A percentile compares a stretch with the other conserved stretches of the same genome.
These are phyloP conservation scores for Sphagnurus paluster DNA, from an alignment of 1,284 basidiomycete species.

Conservation along the genomic window DNA sequence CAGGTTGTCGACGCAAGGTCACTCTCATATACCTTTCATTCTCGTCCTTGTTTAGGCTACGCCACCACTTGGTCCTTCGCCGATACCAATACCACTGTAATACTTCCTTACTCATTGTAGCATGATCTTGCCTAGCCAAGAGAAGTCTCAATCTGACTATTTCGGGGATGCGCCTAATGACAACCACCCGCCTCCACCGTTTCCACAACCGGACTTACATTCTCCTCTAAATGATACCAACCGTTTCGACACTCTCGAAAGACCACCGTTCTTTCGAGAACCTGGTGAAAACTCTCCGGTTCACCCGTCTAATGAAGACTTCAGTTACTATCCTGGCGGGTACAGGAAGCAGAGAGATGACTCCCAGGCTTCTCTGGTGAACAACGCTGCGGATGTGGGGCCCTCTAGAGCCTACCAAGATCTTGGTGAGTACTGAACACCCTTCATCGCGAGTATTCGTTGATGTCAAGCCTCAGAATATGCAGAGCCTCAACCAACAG, in stretches of 20 bases:
- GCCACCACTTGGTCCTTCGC: neutral
- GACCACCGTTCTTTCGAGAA: constrained; percentile 14
- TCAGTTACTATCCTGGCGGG: constrained; percentile 7
- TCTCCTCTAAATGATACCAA: neutral
- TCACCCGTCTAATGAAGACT: constrained; percentile 10
- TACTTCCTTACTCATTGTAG: neutral
- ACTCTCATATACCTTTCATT: neutral
- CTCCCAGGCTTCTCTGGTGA: constrained; percentile 42
- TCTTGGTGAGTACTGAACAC: constrained; percentile 53
- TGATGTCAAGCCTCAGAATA: constrained; percentile 45
- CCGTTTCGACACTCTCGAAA: constrained; percentile 7
- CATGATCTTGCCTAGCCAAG: constrained; percentile 16
- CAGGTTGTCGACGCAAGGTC: neutral
- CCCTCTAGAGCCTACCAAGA: constrained; percentile 46
- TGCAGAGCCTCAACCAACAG: constrained; percentile 47
- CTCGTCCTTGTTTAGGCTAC: neutral
- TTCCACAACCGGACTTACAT: constrained; percentile 3
- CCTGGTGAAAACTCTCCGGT: constrained; percentile 4
- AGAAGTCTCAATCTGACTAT: constrained; percentile 14
- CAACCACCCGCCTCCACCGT: constrained; percentile 1
- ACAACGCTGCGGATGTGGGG: constrained; percentile 43
- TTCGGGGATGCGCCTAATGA: constrained; percentile 1
- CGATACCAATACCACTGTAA: neutral
- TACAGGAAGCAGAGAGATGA: constrained; percentile 27
- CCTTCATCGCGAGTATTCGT: constrained; percentile 1